phyloP scores from a whole-genome alignment of 2,329 filamentous ascomycete species.

The Pseudogymnoascus sp. region DNA sequence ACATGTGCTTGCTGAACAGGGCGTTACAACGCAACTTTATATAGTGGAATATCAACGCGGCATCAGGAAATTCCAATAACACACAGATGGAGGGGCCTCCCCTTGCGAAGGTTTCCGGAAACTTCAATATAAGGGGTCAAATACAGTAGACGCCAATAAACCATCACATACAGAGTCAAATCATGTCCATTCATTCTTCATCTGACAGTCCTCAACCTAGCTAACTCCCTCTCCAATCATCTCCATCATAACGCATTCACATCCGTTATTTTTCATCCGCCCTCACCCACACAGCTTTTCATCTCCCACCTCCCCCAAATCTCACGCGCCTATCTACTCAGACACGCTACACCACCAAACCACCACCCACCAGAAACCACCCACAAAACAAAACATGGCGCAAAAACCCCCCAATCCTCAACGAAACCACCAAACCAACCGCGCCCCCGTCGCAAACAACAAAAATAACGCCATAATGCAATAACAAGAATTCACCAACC shows the following conservation, averaged over 20 bases:
- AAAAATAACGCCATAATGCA: background rate
- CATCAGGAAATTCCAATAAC: too few relatives aligned
- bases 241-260: background rate
- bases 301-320: background rate
- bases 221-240: background rate
- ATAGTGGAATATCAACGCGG: too few relatives aligned
- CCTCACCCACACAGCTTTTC: background rate
- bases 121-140: too few relatives aligned
- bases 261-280: background rate
- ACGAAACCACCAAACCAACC: background rate
- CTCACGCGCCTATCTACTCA: background rate
- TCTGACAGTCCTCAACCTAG: background rate
- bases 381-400: background rate
- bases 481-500: background rate
- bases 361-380: background rate
- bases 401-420: background rate
- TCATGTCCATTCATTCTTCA: background rate
- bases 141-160: background rate
- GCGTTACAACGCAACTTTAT: too few relatives aligned
- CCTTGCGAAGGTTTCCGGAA: too few relatives aligned
- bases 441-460: background rate
- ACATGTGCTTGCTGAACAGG: too few relatives aligned
- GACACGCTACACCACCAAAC: background rate
- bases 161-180: background rate
- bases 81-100: too few relatives aligned